Evolutionary conservation across 176 grass and related monocot species (phyloP), one percentile per base, ranked within the genome.

Genomic region (Alopecurus myosuroides): DNA sequence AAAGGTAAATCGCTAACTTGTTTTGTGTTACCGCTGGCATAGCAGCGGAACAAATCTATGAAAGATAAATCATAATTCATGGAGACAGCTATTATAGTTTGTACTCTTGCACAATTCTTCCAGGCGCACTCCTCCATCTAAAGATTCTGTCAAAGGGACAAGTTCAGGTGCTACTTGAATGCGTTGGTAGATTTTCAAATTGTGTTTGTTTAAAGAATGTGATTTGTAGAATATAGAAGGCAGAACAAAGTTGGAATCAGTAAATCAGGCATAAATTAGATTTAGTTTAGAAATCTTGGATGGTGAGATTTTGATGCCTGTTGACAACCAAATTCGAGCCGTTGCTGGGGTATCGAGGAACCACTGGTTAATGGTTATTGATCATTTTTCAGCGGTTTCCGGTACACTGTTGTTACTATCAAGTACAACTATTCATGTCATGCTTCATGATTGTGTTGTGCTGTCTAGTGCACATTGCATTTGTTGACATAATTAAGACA

Each of bases 401-500:
- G 15, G 11, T 44, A 33, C 66, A 42, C 46, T 3, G 20, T 6
- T 6, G 10, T 60, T 34, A 18, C 13, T 34, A 25, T 36, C 31
- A 74, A 45, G 70, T 31, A 10, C 44, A 72, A 80, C 19, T 72
- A 52, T 83, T 83, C 50, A 49, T 88, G 39, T 46, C 74, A 28
- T 68, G 34, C 18, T 45, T 55, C 23, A 11, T 42, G 36, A 36
- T 28, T 63, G 60, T 71, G 84, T 31, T 65, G 62, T 52, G 62
- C 34, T 81, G 31, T 34, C 8, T 65, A 70, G 13, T 74, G 72
- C 29, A 49, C 29, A 75, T 51, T 82, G 25, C 35, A 48, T 69
- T 53, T 35, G 44, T 78, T 78, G 46, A 46, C 65, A 56, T 48
- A 42, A 33, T 78, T 20, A 76, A 41, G 34, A 19, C 13, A 35